phyloP scores from a whole-genome alignment of 768 basidiomycete species.

The Phlebiopsis flavidoalba region DNA sequence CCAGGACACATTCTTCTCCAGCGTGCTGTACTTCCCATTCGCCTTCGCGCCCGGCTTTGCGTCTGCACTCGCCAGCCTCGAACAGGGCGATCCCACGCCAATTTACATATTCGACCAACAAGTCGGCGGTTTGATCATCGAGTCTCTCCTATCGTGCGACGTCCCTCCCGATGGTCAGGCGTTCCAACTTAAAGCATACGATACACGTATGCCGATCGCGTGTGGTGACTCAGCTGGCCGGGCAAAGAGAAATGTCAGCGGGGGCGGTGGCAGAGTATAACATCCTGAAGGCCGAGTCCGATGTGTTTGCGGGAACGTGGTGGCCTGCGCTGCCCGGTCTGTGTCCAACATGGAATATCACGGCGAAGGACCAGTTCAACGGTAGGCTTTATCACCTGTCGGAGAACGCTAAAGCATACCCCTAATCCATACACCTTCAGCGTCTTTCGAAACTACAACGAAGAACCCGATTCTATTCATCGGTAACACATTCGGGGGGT shows the following conservation, averaged over 20 bases:
- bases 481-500: background rate
- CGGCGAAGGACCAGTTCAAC: background rate
- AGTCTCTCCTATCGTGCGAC: background rate
- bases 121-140: background rate
- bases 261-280: background rate
- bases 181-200: background rate
- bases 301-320: background rate
- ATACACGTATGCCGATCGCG: background rate
- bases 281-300: background rate
- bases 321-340: background rate
- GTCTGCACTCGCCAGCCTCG: background rate
- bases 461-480: background rate
- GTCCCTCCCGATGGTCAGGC: background rate
- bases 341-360: background rate
- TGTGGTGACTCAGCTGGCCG: background rate
- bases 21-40: background rate
- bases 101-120: background rate
- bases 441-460: background rate
- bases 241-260: background rate
- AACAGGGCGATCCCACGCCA: background rate
- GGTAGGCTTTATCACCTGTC: background rate
- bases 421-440: background rate
- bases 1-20: background rate
- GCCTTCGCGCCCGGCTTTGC: background rate
- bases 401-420: background rate